Percentiles rank a stretch among this genome's conserved stretches.
These are phyloP conservation scores for Mycena chlorophos DNA, from an alignment of 768 basidiomycete genomes.

Conservation along the genomic window DNA sequence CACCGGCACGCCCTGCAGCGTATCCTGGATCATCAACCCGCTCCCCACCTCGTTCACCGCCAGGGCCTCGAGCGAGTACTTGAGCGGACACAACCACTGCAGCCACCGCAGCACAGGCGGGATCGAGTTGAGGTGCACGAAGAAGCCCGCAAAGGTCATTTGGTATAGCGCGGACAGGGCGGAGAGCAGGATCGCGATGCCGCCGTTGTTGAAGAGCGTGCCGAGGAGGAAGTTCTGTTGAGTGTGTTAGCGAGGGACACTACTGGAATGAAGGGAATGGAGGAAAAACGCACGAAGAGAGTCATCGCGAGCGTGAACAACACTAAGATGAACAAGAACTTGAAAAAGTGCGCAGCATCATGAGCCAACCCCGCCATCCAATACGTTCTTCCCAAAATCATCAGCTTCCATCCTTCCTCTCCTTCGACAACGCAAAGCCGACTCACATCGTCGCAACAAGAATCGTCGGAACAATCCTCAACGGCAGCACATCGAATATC, in stretches of 20 bases:
- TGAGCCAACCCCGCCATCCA: slow-evolving; percentile 93
- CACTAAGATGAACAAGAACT: slow-evolving; percentile 87
- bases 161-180: slow-evolving; percentile 75
- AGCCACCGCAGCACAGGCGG: slow-evolving; percentile 93
- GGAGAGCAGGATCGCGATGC: slow-evolving; percentile 87
- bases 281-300: slow-evolving; percentile 61
- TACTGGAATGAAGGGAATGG: neutral
- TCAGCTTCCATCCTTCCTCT: no score
- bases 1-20: slow-evolving; percentile 78
- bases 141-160: slow-evolving; percentile 91
- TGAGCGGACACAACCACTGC: slow-evolving; percentile 85
- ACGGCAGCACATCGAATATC: slow-evolving; percentile 85
- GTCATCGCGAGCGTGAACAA: slow-evolving; percentile 85
- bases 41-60: slow-evolving; percentile 90
- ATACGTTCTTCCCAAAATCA: no score
- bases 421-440: no score
- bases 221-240: slow-evolving; percentile 89
- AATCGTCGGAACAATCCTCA: slow-evolving; percentile 87
- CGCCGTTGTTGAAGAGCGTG: slow-evolving; percentile 78
- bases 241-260: neutral
- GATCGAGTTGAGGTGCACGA: slow-evolving; percentile 82
- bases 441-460: slow-evolving; percentile 82
- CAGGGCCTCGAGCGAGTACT: slow-evolving; percentile 82
- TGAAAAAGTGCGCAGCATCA: slow-evolving; percentile 86
- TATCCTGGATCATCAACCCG: slow-evolving; percentile 81